phyloP scores from a whole-genome alignment of 2,329 filamentous ascomycete genomes.

The Gremmenia infestans region DNA sequence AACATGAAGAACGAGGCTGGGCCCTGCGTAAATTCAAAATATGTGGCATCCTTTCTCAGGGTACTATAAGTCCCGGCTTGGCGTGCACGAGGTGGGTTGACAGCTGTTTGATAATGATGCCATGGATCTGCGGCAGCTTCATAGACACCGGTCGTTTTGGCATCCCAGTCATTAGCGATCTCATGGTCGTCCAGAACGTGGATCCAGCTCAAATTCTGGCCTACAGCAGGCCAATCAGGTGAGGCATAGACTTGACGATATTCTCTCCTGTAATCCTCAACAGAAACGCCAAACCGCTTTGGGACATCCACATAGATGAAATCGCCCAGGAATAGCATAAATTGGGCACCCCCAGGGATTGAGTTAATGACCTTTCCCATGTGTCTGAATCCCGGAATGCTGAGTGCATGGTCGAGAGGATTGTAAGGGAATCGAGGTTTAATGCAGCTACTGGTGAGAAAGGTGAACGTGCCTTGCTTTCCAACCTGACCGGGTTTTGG shows the following conservation, averaged over 20 bases:
- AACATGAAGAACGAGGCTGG: conserved; percentile 93
- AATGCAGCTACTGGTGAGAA: conserved; percentile 89
- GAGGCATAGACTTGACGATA: conserved; percentile 96
- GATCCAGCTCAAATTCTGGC: conserved; percentile 86
- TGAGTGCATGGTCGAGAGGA: conserved; percentile 74
- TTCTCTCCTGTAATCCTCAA: conserved; percentile 78
- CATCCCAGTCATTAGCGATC: conserved; percentile 89
- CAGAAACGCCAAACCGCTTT: conserved; percentile 64
- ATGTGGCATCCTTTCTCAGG: conserved; percentile 58
- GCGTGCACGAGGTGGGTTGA: conserved; percentile 71
- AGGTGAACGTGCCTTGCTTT: conserved; percentile 71
- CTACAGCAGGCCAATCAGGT: conserved; percentile 77
- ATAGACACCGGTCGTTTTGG: conserved; percentile 76
- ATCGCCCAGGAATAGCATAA: conserved; percentile 78
- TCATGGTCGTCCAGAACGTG: conserved; percentile 97
- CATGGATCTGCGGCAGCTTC: conserved; percentile 51
- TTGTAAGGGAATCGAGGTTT: conserved; percentile 88
- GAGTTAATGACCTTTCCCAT: conserved; percentile 68
- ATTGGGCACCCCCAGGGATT: conserved; percentile 60
- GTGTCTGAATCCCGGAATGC: conserved; percentile 74
- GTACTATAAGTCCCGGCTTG: conserved; percentile 39
- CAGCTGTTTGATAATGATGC: conserved; percentile 75
- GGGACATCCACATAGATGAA: conserved; percentile 93
- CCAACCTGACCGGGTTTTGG: conserved; percentile 63
- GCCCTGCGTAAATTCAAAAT: conserved; percentile 85